These are phyloP conservation scores for Cytidiella melzeri DNA, from an alignment of 768 basidiomycete species.

Conservation along the genomic window DNA sequence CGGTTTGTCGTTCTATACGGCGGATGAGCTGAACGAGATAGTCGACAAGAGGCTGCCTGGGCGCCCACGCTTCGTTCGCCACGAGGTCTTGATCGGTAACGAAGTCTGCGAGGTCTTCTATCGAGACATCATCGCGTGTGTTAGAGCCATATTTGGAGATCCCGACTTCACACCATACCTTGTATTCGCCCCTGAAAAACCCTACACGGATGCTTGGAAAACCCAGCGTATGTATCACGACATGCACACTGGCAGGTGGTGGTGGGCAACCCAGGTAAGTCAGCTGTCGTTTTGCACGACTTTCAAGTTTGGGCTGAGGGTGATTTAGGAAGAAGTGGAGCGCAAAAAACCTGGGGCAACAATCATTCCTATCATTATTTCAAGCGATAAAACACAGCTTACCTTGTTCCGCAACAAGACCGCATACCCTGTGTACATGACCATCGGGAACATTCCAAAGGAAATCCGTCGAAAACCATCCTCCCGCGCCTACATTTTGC, in stretches of 20 bases:
- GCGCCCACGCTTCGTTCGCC: constrained; percentile 22
- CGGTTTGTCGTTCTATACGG: constrained; percentile 3
- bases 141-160: constrained; percentile 28
- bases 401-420: constrained; percentile 16
- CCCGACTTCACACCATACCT: constrained; percentile 26
- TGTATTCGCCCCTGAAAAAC: constrained; percentile 29
- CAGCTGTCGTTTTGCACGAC: constrained; percentile 4
- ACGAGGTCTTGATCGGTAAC: constrained; percentile 22
- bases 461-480: constrained; percentile 21
- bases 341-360: constrained; percentile 16
- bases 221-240: constrained; percentile 29
- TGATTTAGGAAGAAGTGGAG: constrained; percentile 13
- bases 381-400: constrained; percentile 14
- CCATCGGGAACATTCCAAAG: constrained; percentile 23
- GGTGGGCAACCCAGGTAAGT: constrained; percentile 38
- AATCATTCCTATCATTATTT: constrained; percentile 18
- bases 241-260: constrained; percentile 44
- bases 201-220: constrained; percentile 26
- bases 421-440: constrained; percentile 19
- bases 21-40: constrained; percentile 26
- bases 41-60: constrained; percentile 27
- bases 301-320: constrained; percentile 1
- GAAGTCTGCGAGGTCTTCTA: constrained; percentile 28
- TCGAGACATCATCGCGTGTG: constrained; percentile 30
- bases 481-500: constrained; percentile 18